Conservation (phyloP, 129 eudicot species). For the Artemisia annua region DNA sequence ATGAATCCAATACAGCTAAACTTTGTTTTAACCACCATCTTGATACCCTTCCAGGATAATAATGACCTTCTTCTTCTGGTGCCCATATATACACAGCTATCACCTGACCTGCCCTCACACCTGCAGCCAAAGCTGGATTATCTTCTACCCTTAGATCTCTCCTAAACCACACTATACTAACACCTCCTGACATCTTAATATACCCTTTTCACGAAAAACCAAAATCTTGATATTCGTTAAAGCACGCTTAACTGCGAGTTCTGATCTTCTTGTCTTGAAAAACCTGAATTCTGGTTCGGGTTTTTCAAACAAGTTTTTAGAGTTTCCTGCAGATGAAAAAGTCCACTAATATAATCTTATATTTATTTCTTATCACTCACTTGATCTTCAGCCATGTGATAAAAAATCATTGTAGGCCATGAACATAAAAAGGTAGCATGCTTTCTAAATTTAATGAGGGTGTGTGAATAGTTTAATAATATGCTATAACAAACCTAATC, state of each 20-base stretch:
- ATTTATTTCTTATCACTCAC: conserved; percentile 11
- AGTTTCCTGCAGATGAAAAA: conserved; percentile 1
- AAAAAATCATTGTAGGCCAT: conserved; percentile 38
- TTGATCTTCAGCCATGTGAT: conserved; percentile 35
- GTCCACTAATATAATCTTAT: conserved; percentile 27
- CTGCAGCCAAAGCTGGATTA: conserved; percentile 94
- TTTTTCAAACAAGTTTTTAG: not conserved
- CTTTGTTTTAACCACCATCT: conserved; percentile 99
- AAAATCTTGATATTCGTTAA: not conserved
- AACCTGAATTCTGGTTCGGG: not conserved
- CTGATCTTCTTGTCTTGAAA: conserved; percentile 6
- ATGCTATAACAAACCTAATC: no score
- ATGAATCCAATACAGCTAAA: conserved; percentile 69
- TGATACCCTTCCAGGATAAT: conserved; percentile 91
- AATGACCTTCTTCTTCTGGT: conserved; percentile 97
- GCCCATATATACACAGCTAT: conserved; percentile 82
- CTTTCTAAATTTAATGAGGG: conserved; percentile 25
- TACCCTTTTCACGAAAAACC: not conserved
- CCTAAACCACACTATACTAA: conserved; percentile 97
- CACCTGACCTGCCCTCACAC: conserved; percentile 85
- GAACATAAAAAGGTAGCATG: conserved; percentile 27
- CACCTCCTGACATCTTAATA: conserved; percentile 44
- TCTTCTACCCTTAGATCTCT: conserved; percentile 98
- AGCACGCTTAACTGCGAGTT: conserved; percentile 1
- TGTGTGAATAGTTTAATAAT: conserved; percentile 16